Conservation (phyloP, 2,329 filamentous ascomycete species). For the Tolypocladium sp. region DNA sequence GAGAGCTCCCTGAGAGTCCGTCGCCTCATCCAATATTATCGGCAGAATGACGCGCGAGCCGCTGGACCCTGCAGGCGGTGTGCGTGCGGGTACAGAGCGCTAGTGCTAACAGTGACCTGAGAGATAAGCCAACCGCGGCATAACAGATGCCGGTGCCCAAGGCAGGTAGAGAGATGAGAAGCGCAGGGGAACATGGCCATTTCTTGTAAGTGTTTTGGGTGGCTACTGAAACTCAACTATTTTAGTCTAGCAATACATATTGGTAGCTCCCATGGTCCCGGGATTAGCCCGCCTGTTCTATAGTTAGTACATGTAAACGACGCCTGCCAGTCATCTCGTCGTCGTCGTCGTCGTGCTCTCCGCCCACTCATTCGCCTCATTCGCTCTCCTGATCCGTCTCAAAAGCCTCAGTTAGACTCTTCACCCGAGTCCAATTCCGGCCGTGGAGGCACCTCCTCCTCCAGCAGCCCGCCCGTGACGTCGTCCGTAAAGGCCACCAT, state of each 20-base stretch:
- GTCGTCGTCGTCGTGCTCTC: slow-evolving; percentile 1
- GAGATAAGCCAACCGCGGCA: not conserved
- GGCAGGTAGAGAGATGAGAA: no score
- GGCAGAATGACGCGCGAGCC: not conserved
- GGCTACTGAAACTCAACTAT: not conserved
- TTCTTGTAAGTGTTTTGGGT: not conserved
- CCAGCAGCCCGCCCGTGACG: slow-evolving; percentile 24
- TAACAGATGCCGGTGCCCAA: no score
- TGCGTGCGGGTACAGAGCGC: not conserved
- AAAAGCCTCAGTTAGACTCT: slow-evolving; percentile 8
- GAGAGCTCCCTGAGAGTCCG: not conserved
- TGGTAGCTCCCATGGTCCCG: not conserved
- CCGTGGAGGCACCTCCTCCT: slow-evolving; percentile 13
- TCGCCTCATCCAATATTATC: not conserved
- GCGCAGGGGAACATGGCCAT: no score
- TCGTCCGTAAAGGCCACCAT: slow-evolving; percentile 56
- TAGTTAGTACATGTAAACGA: not conserved
- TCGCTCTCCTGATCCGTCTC: slow-evolving; percentile 1
- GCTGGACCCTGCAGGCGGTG: not conserved
- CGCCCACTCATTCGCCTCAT: not conserved
- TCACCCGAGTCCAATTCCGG: slow-evolving; percentile 3
- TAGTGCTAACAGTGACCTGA: not conserved
- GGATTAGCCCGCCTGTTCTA: not conserved
- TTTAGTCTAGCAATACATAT: not conserved
- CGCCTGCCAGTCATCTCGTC: not conserved